Evolutionary conservation across 179 eudicot genomes (phyloP), one percentile per base, ranked within the genome.

Genomic region (Patellifolia procumbens): DNA sequence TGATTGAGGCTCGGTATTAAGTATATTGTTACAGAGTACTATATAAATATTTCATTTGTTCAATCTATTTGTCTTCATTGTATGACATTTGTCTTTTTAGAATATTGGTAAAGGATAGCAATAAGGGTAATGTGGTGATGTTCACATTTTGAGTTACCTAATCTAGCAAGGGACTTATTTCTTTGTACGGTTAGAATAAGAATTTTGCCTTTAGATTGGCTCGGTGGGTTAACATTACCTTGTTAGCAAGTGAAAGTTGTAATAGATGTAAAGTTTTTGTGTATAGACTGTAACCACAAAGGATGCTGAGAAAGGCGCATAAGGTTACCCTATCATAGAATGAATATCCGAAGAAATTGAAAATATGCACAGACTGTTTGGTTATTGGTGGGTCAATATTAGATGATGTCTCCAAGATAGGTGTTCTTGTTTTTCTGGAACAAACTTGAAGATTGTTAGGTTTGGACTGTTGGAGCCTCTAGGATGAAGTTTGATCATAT

Each of bases 401-500:
- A 39, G 19, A 19, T 19, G 13, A 2, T 42, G 46, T 52, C 22
- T 28, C 59, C n/a, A 17, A 10, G 15, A 28, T 66, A 9, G 26
- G 34, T 67, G 32, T 31, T 56, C 31, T 24, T 22, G 9, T 22
- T 56, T 58, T 4, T 4, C 34, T 26, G 26, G 4, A 26, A 58
- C 26, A 15, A 58, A 58, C 5, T 12, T 37, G n/a, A 32, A 59
- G 68, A 16, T 10, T 7, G 26, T 34, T 63, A 63, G 46, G 68
- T 35, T 63, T 63, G 46, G 43, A 63, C 6, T 39, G 6, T 2
- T 39, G 6, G 8, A 5, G 4, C 45, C 45, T 9, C 9, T 42
- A 34, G 22, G 22, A n/a, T n/a, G 68, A 52, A 32, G 61, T 58
- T 46, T 69, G 69, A 70, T 69, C 74, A 76, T 58, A 76, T 55